These are phyloP conservation scores for Pezicula radicicola DNA, from an alignment of 2,329 filamentous ascomycete species.

Conservation along the genomic window DNA sequence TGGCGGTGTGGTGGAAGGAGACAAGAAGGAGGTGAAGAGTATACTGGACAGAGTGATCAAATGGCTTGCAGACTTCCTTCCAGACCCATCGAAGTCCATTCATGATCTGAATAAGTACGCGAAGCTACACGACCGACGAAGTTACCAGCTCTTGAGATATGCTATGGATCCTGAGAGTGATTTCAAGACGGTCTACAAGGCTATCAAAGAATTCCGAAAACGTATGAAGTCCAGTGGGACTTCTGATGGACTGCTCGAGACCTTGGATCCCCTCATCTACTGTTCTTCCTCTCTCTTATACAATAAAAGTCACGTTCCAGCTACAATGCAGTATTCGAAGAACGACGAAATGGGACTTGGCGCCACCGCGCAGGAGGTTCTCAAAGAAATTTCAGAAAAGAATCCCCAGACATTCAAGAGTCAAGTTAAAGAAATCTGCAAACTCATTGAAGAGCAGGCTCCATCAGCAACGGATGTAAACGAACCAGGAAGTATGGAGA, in stretches of 20 bases:
- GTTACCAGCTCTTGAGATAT: constrained; percentile 85
- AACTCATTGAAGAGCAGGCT: constrained; percentile 76
- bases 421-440: constrained; percentile 88
- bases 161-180: constrained; percentile 83
- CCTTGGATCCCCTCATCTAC: constrained; percentile 78
- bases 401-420: constrained; percentile 91
- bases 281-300: constrained; percentile 82
- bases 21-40: constrained; percentile 63
- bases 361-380: constrained; percentile 77
- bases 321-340: constrained; percentile 84
- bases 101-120: constrained; percentile 87
- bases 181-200: constrained; percentile 85
- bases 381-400: constrained; percentile 86
- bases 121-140: constrained; percentile 84
- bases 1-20: constrained; percentile 75
- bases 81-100: constrained; percentile 69
- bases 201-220: constrained; percentile 85
- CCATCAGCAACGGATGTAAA: constrained; percentile 67
- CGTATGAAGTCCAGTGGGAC: constrained; percentile 67
- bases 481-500: constrained; percentile 76
- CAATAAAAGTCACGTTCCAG: constrained; percentile 89
- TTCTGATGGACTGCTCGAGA: constrained; percentile 66
- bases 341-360: constrained; percentile 79
- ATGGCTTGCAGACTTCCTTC: constrained; percentile 71
- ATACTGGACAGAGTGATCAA: constrained; percentile 71